These are phyloP conservation scores for Fusarium heterosporum DNA, from an alignment of 2,329 filamentous ascomycete genomes.

Conservation along the genomic window DNA sequence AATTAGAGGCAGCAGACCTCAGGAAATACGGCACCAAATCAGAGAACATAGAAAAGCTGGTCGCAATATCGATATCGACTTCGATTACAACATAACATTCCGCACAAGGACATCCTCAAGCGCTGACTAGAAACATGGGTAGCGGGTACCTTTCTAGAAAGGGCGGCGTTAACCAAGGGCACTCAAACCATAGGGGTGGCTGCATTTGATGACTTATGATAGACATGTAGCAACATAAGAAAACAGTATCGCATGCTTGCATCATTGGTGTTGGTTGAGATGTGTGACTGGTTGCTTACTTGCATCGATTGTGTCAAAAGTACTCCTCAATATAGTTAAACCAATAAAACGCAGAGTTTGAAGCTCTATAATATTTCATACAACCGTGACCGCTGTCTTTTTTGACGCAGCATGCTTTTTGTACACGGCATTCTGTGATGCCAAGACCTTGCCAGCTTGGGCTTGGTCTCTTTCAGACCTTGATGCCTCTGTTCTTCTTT, in stretches of 20 bases:
- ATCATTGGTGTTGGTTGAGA: neutral
- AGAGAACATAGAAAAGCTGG: slow-evolving; percentile 34
- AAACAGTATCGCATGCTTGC: slow-evolving; percentile 17
- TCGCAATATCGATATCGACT: slow-evolving; percentile 1
- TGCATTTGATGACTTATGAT: slow-evolving; percentile 45
- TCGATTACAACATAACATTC: slow-evolving; percentile 23
- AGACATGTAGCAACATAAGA: slow-evolving; percentile 42
- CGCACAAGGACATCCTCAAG: slow-evolving; percentile 33
- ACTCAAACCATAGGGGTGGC: slow-evolving; percentile 33
- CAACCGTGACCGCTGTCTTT: slow-evolving; percentile 40
- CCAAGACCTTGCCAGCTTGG: slow-evolving; percentile 10
- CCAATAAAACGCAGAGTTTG: slow-evolving; percentile 33
- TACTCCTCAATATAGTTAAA: neutral
- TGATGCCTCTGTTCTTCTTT: neutral
- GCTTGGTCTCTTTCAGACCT: slow-evolving; percentile 13
- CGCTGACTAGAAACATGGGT: slow-evolving; percentile 34
- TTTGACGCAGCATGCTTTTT: slow-evolving; percentile 39
- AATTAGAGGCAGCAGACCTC: slow-evolving; percentile 28
- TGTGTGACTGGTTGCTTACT: neutral
- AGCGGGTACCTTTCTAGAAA: slow-evolving; percentile 41
- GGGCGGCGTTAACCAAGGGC: slow-evolving; percentile 41
- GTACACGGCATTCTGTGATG: slow-evolving; percentile 45
- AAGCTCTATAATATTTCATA: slow-evolving; percentile 45
- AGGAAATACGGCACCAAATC: neutral
- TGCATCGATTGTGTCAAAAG: neutral